phyloP scores from a whole-genome alignment of 768 basidiomycete genomes.

The Pleurotus platypus region DNA sequence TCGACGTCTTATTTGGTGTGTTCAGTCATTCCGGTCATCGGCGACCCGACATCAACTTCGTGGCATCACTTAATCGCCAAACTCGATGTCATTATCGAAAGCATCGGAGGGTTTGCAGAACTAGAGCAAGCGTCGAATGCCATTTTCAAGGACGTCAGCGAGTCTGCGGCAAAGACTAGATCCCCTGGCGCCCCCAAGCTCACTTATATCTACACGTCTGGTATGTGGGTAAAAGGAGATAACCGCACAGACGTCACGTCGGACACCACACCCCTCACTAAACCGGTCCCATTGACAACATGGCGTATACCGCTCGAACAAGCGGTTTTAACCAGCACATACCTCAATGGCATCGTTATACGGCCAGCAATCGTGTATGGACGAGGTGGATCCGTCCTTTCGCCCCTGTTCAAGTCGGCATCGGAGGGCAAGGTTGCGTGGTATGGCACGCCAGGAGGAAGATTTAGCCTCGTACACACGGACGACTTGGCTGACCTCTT shows the following conservation, averaged over 20 bases:
- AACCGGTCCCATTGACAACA: slow-evolving; percentile 19
- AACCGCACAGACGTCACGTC: slow-evolving; percentile 24
- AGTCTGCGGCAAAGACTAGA: slow-evolving; percentile 20
- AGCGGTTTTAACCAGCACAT: slow-evolving; percentile 19
- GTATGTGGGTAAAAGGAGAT: slow-evolving; percentile 41
- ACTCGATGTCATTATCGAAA: slow-evolving; percentile 31
- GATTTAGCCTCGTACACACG: slow-evolving; percentile 30
- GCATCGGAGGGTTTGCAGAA: slow-evolving; percentile 19
- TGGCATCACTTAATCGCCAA: slow-evolving; percentile 24
- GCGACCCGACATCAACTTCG: slow-evolving; percentile 14
- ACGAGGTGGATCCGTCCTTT: slow-evolving; percentile 31
- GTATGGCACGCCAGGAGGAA: slow-evolving; percentile 29
- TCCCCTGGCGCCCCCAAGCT: slow-evolving; percentile 30
- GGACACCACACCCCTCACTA: slow-evolving; percentile 28
- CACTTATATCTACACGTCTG: slow-evolving; percentile 42
- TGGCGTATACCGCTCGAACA: slow-evolving; percentile 34
- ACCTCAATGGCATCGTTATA: slow-evolving; percentile 40
- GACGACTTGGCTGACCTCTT: slow-evolving; percentile 47
- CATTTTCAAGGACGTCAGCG: slow-evolving; percentile 17
- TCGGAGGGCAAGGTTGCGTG: slow-evolving; percentile 25
- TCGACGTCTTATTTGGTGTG: too few relatives aligned
- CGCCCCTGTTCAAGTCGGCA: slow-evolving; percentile 27
- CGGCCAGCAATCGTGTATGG: slow-evolving; percentile 43
- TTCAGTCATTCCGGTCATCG: slow-evolving; percentile 34
- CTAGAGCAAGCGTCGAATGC: slow-evolving; percentile 16